Conservation (phyloP, 441 rosid genomes). For the Jatropha multifida region DNA sequence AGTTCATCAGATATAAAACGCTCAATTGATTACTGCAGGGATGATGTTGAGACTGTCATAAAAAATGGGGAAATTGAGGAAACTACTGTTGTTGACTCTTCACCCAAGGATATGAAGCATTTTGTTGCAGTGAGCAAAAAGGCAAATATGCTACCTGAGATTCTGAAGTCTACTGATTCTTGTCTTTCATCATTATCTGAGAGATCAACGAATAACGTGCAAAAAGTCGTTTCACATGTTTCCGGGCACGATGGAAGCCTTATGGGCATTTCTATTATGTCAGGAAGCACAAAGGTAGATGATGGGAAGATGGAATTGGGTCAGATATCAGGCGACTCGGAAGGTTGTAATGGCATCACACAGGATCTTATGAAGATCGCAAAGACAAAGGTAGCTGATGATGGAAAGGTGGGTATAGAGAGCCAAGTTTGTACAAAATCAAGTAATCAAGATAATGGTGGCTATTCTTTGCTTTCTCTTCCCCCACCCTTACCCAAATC, state of each 20-base stretch:
- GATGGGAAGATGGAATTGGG: slow-evolving; percentile 22
- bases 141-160: slow-evolving; percentile 20
- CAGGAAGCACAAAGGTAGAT: slow-evolving; percentile 24
- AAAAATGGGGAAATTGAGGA: slow-evolving; percentile 26
- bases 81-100: slow-evolving; percentile 27
- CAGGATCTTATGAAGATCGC: slow-evolving; percentile 24
- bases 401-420: slow-evolving; percentile 31
- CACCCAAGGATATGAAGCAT: slow-evolving; percentile 29
- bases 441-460: slow-evolving; percentile 27
- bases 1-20: slow-evolving; percentile 32
- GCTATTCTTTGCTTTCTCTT: slow-evolving; percentile 35
- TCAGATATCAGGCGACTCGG: slow-evolving; percentile 22
- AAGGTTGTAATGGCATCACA: not conserved
- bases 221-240: slow-evolving; percentile 10
- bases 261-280: slow-evolving; percentile 17
- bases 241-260: slow-evolving; percentile 24
- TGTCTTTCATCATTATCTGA: slow-evolving; percentile 26
- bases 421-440: slow-evolving; percentile 20
- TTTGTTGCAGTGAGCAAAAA: slow-evolving; percentile 23
- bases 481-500: slow-evolving; percentile 77
- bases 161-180: slow-evolving; percentile 27
- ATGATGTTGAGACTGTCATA: slow-evolving; percentile 17
- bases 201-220: slow-evolving; percentile 20
- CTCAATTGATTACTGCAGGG: slow-evolving; percentile 10
- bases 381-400: slow-evolving; percentile 20